phyloP scores from a whole-genome alignment of 1,139 yeast genomes.

The Nadsonia starkeyi-henricii region DNA sequence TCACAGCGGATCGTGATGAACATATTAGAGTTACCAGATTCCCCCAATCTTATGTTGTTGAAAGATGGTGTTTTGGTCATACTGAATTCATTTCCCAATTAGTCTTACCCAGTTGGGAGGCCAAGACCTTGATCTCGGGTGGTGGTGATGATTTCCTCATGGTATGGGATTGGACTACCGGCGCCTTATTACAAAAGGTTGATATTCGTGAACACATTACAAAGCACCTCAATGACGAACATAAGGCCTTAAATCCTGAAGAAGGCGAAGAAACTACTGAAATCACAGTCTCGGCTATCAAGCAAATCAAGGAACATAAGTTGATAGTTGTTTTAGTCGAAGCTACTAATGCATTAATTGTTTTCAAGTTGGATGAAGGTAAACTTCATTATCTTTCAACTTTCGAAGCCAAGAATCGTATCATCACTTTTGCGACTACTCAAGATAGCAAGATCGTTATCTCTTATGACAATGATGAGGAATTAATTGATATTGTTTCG shows the following conservation, averaged over 20 bases:
- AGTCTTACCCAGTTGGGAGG: constrained; percentile 37
- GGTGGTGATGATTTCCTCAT: constrained; percentile 81
- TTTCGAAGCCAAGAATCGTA: constrained; percentile 10
- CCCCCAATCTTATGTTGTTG: constrained; percentile 66
- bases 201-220: constrained; percentile 29
- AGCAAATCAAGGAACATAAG: constrained; percentile 29
- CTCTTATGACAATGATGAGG: constrained; percentile 33
- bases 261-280: constrained; percentile 35
- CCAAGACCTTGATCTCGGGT: constrained; percentile 48
- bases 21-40: constrained; percentile 79
- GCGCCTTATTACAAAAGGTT: constrained; percentile 34
- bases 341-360: constrained; percentile 38
- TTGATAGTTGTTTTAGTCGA: constrained; percentile 23
- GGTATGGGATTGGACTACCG: constrained; percentile 63
- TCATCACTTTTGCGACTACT: constrained; percentile 24
- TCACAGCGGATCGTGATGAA: constrained; percentile 91
- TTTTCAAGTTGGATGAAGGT: constrained; percentile 11
- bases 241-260: constrained; percentile 8
- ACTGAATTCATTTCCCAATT: constrained; percentile 62
- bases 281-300: constrained; percentile 56
- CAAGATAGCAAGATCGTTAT: constrained; percentile 26
- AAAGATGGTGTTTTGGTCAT: constrained; percentile 81
- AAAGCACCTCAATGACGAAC: constrained; percentile 12
- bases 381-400: constrained; percentile 8
- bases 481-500: constrained; percentile 17